Evolutionary conservation across 2,329 filamentous ascomycete genomes (phyloP), one percentile per base, ranked within the genome.

Genomic region (Reticulascus tulasneorum): DNA sequence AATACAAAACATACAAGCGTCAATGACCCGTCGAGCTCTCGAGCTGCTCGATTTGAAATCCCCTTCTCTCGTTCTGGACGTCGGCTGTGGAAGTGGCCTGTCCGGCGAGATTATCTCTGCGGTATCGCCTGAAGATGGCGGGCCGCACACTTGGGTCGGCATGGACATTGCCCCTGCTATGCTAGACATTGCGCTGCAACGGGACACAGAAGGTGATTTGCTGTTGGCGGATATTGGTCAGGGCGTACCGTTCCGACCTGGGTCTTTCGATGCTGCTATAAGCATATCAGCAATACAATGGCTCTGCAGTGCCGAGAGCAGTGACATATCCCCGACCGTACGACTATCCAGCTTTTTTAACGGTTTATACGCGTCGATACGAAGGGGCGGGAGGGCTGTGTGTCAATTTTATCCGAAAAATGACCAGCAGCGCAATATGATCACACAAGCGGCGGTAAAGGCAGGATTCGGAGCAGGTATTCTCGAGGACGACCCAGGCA

Each of bases 341-440:
- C 71, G 93, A 6, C 63, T 98, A 18, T 75, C 78, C 5, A 73
- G 91, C 28, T 98, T 98, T 57, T 98, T 98, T 61, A 88, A 94
- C 52, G 88, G 89, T 0, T 64, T 98, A 2, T 98, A 97, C 62
- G 85, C 88, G 0, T 82, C 81, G 42, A 65, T 98, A 45, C 79
- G 82, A 46, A 73, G 93, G 15, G 93, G 93, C 6, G 93, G 88
- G 2, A 76, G 88, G 23, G 93, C 93, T 0, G 91, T 97, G 11
- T 95, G 90, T 58, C 93, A 98, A 55, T 98, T 98, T 62, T 98
- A 98, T 59, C 93, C 93, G 4, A 95, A 95, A 66, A 97, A 98
- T 59, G 85, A 94, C 49, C 73, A 78, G 45, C 93, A 98, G 66
- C 79, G 90, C 54, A 80, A 77, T 54, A 95, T 98, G 90, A 94